These are phyloP conservation scores for Ephemerocybe angulata DNA, from an alignment of 768 basidiomycete genomes.

Conservation along the genomic window DNA sequence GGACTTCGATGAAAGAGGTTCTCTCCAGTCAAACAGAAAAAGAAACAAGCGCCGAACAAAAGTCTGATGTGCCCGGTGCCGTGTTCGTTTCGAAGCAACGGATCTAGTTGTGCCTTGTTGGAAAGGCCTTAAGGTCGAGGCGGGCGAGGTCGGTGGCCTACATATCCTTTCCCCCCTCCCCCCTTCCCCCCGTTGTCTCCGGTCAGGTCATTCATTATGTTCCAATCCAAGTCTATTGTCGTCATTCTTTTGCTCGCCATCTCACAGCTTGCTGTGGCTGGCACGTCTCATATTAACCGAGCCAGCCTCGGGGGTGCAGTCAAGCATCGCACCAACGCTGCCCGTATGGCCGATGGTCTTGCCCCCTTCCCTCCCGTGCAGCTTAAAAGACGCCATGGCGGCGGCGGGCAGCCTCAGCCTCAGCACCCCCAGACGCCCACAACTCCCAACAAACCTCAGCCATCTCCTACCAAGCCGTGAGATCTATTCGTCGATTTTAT, in stretches of 20 bases:
- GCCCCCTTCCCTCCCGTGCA: conserved; percentile 4
- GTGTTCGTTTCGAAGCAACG: conserved; percentile 7
- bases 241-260: conserved; percentile 8
- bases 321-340: conserved; percentile 10
- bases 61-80: no score
- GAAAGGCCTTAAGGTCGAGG: neutral
- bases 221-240: conserved; percentile 1
- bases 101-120: conserved; percentile 1
- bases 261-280: conserved; percentile 6
- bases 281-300: neutral
- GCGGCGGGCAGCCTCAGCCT: no score
- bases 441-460: conserved; percentile 3
- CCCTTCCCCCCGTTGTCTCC: neutral
- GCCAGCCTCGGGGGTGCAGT: neutral
- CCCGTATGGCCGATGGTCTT: conserved; percentile 10
- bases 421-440: conserved; percentile 2
- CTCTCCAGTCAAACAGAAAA: no score
- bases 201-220: conserved; percentile 1
- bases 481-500: neutral
- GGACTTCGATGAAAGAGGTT: no score
- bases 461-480: conserved; percentile 2
- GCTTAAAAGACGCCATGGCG: no score
- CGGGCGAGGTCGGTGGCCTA: neutral
- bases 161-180: neutral
- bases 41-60: neutral